phyloP scores from a whole-genome alignment of 2,329 filamentous ascomycete genomes.

The Macrophomina phaseolina region DNA sequence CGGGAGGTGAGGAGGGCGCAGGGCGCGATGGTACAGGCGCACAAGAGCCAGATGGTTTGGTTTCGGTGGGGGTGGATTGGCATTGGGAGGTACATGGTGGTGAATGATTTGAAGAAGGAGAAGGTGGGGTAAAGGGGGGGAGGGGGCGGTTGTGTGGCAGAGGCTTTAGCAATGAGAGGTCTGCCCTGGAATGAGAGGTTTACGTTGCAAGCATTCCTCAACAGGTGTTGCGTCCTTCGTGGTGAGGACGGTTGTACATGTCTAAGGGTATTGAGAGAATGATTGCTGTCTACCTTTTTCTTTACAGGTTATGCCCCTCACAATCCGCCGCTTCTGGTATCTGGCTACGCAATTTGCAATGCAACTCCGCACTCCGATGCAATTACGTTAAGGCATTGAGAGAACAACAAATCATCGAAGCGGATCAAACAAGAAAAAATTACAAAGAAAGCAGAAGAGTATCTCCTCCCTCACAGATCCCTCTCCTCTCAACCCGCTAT shows the following conservation, averaged over 20 bases:
- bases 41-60: conserved; percentile 98
- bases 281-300: neutral
- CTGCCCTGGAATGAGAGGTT: too few relatives aligned
- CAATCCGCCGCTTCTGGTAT: neutral
- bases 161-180: too few relatives aligned
- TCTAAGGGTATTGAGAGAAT: conserved; percentile 1
- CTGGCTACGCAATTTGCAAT: neutral
- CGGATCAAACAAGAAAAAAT: neutral
- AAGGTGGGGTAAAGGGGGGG: conserved; percentile 42
- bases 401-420: neutral
- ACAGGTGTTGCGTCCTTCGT: neutral
- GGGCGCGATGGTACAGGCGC: conserved; percentile 85
- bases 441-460: neutral
- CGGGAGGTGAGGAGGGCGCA: conserved; percentile 71
- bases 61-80: conserved; percentile 96
- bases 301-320: neutral
- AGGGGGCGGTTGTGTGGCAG: too few relatives aligned
- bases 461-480: too few relatives aligned
- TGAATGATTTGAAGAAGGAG: conserved; percentile 81
- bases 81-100: conserved; percentile 89
- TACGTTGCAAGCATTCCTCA: too few relatives aligned
- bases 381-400: neutral
- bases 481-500: too few relatives aligned
- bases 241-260: neutral
- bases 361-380: neutral